Percentiles rank a stretch among this genome's conserved stretches.
These are phyloP conservation scores for Plasmodium ovale DNA, from an alignment of 169 alveolate species.

Conservation along the genomic window DNA sequence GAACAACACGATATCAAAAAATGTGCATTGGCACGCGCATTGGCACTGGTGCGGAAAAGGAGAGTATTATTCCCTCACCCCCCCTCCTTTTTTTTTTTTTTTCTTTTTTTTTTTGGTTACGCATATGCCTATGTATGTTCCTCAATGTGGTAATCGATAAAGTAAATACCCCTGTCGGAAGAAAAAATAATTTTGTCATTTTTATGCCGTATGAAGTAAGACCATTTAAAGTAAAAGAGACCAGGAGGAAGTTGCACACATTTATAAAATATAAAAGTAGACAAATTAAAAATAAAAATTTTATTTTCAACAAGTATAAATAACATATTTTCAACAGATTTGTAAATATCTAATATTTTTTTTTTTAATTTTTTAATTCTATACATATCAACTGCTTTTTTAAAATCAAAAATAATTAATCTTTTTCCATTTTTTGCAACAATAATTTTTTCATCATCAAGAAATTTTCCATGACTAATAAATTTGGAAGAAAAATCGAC, in stretches of 20 bases:
- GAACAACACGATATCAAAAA: no score
- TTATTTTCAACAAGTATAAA: constrained; percentile 75
- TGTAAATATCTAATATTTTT: constrained; percentile 66
- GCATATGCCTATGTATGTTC: not conserved
- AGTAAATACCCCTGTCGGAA: constrained; percentile 65
- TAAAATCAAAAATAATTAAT: constrained; percentile 74
- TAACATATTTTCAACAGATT: constrained; percentile 72
- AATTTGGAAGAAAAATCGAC: constrained; percentile 76
- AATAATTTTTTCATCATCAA: constrained; percentile 76
- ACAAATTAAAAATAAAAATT: constrained; percentile 62
- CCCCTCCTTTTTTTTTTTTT: no score
- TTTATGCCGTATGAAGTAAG: constrained; percentile 71
- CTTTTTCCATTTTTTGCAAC: constrained; percentile 77
- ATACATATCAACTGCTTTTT: constrained; percentile 78
- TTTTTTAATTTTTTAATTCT: constrained; percentile 75
- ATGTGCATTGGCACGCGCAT: no score
- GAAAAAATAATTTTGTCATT: constrained; percentile 71
- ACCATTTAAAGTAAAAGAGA: constrained; percentile 73
- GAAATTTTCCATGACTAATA: constrained; percentile 78
- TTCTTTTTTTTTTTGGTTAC: no score
- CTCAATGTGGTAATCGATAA: constrained; percentile 62
- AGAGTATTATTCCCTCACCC: no score
- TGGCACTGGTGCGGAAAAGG: no score
- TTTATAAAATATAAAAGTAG: constrained; percentile 69
- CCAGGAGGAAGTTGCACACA: constrained; percentile 54